phyloP scores from a whole-genome alignment of 331 rosid genomes.

The Ulmus americana region DNA sequence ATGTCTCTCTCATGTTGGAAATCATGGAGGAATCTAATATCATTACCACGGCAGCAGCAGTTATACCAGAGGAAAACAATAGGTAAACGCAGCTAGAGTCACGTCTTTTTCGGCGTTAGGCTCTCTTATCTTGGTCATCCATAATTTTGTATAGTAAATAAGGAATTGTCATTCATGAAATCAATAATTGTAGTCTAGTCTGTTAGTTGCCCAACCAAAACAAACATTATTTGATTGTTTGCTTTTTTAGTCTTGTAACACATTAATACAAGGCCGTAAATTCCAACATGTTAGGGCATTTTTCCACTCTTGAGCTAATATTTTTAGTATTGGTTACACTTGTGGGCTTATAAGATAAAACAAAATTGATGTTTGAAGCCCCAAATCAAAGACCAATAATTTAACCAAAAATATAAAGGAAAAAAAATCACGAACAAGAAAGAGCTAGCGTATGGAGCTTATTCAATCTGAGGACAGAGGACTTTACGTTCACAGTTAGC shows the following conservation, averaged over 20 bases:
- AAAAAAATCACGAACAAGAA: too few species aligned
- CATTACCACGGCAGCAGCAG: background rate
- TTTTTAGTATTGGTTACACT: too few species aligned
- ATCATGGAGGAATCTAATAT: background rate
- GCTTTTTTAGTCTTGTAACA: background rate
- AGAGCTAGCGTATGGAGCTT: too few species aligned
- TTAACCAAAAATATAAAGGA: background rate
- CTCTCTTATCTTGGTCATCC: background rate
- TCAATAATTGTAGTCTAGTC: background rate
- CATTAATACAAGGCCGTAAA: background rate
- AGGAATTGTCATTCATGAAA: background rate
- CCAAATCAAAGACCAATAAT: background rate
- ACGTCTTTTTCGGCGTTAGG: background rate
- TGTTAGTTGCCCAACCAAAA: background rate
- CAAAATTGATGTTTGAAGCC: background rate
- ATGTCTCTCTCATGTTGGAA: background rate
- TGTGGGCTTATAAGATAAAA: background rate
- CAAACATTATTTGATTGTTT: background rate
- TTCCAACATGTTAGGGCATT: too few species aligned
- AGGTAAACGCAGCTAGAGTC: background rate
- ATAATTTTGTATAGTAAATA: constrained; percentile 5
- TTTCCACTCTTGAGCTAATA: too few species aligned
- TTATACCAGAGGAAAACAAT: background rate
- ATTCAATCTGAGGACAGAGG: too few species aligned
- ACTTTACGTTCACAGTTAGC: too few species aligned